Conservation (phyloP, 2,329 filamentous ascomycete genomes). For the Podosphaera aphanis region DNA sequence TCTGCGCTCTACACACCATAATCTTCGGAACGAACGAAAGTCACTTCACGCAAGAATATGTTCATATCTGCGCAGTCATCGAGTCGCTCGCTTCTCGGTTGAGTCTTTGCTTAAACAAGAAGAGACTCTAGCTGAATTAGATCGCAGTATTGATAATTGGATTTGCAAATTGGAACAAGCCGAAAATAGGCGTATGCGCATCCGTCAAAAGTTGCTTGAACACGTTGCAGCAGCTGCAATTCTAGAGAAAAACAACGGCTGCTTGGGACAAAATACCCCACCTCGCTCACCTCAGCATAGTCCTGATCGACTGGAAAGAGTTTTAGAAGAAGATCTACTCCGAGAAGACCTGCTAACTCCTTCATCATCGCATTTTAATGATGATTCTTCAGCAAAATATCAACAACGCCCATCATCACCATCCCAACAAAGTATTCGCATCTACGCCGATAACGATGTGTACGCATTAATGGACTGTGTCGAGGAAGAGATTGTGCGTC, state of each 20-base stretch:
- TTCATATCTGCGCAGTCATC: constrained; percentile 48
- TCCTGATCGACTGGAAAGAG: constrained; percentile 8
- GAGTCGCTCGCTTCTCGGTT: constrained; percentile 46
- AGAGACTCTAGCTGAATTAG: constrained; percentile 53
- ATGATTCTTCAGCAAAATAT: not conserved
- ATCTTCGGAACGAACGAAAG: constrained; percentile 49
- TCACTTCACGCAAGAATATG: constrained; percentile 59
- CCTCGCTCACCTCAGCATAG: constrained; percentile 22
- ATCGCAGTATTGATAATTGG: constrained; percentile 61
- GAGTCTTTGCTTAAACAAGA: constrained; percentile 60
- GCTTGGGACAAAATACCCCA: constrained; percentile 8
- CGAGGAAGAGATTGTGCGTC: constrained; percentile 31
- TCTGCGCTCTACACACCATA: constrained; percentile 52
- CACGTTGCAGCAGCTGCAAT: constrained; percentile 52
- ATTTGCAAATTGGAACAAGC: constrained; percentile 57
- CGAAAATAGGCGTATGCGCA: constrained; percentile 50
- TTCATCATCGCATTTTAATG: not conserved
- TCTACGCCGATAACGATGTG: constrained; percentile 45
- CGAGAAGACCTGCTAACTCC: not conserved
- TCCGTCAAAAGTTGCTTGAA: constrained; percentile 60
- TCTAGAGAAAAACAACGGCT: constrained; percentile 9
- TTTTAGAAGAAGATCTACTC: constrained; percentile 5
- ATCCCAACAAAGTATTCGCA: constrained; percentile 33
- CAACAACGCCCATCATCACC: not conserved
- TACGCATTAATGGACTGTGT: constrained; percentile 44